Conservation (phyloP, 306 rosid genomes). For the Cucumis melo region DNA sequence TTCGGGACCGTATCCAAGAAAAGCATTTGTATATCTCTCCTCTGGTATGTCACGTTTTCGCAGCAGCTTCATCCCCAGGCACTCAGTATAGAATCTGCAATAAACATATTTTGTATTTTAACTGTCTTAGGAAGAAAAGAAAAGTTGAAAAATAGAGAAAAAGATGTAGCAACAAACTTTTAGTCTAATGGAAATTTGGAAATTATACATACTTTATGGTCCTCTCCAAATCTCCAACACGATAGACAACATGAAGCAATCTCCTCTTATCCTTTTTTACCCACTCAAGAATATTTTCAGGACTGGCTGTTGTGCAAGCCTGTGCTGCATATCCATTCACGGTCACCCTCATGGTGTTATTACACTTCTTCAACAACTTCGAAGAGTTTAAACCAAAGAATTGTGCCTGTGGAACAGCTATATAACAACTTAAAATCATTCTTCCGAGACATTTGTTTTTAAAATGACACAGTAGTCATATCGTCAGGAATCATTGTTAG, state of each 20-base stretch:
- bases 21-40: conserved; percentile 66
- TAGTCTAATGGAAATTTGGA: background rate
- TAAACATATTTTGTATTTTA: conserved; percentile 14
- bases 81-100: conserved; percentile 73
- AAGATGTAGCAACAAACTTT: background rate
- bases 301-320: conserved; percentile 34
- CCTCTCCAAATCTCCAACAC: conserved; percentile 73
- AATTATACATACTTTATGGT: conserved; percentile 58
- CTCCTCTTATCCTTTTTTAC: conserved; percentile 63
- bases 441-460: background rate
- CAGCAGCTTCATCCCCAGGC: conserved; percentile 78
- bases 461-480: background rate
- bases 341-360: conserved; percentile 15
- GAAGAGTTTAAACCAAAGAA: conserved; percentile 38
- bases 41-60: conserved; percentile 75
- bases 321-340: conserved; percentile 37
- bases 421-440: conserved; percentile 19
- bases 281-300: conserved; percentile 67
- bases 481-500: background rate
- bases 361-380: conserved; percentile 38
- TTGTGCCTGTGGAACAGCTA: conserved; percentile 38
- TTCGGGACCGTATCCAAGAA: conserved; percentile 87
- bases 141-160: background rate
- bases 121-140: background rate
- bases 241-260: conserved; percentile 79